Percentiles rank a stretch among this genome's conserved stretches.
Conservation (phyloP, 2,329 filamentous ascomycete genomes). For the Claviceps africana region DNA sequence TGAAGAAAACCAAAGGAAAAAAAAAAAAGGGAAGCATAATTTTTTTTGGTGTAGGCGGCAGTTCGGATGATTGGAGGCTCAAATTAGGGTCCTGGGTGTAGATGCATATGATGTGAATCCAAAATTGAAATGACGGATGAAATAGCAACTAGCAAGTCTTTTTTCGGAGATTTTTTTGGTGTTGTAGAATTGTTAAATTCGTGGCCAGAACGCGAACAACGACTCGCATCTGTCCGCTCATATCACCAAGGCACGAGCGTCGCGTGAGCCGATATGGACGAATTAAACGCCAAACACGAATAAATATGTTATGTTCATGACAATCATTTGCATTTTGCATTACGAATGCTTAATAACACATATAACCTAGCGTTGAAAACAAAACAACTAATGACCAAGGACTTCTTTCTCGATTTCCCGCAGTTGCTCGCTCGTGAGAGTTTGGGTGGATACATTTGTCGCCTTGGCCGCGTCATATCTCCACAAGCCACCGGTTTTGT, state of each 20-base stretch:
- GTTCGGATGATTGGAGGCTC: background rate
- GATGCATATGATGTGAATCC: background rate
- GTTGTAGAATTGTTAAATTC: background rate
- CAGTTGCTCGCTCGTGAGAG: conserved; percentile 25
- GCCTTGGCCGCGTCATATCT: conserved; percentile 39
- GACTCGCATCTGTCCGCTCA: too few species aligned
- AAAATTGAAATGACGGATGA: background rate
- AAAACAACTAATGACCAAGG: conserved; percentile 20
- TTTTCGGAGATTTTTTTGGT: background rate
- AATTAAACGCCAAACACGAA: background rate
- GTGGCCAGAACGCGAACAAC: background rate
- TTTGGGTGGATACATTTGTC: conserved; percentile 21
- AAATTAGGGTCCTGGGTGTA: background rate
- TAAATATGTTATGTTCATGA: background rate
- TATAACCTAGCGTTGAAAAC: background rate
- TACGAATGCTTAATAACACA: background rate
- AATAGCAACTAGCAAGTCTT: background rate
- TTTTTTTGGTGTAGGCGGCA: background rate
- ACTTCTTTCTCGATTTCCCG: conserved; percentile 31
- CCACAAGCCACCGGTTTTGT: conserved; percentile 49
- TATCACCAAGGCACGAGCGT: background rate
- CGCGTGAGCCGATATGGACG: background rate
- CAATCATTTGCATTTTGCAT: background rate
- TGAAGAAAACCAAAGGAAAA: background rate
- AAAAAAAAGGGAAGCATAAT: background rate